These are phyloP conservation scores for Trifolium subterraneum DNA, from an alignment of 306 rosid species.

Conservation along the genomic window DNA sequence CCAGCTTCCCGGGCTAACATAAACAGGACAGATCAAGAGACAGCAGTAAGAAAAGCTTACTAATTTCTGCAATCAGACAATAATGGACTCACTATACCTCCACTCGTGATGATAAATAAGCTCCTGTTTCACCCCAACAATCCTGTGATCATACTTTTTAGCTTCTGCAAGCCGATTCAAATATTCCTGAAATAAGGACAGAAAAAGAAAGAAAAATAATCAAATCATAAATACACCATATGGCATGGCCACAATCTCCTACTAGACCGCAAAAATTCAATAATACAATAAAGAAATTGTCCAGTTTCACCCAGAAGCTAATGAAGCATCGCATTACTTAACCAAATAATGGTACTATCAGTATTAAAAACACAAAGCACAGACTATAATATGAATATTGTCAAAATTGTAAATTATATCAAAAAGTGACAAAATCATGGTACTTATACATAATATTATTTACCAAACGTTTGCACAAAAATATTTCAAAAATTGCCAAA, in stretches of 20 bases:
- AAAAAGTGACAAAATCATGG: neutral
- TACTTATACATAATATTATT: neutral
- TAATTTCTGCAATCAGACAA: conserved; percentile 32
- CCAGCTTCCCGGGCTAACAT: conserved; percentile 96
- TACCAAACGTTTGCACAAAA: neutral
- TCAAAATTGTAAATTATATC: neutral
- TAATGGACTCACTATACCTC: conserved; percentile 56
- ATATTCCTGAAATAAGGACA: conserved; percentile 60
- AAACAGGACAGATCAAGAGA: conserved; percentile 31
- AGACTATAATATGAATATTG: neutral
- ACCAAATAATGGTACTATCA: neutral
- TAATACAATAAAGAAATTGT: neutral
- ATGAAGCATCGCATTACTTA: neutral
- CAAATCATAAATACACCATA: conserved; percentile 34
- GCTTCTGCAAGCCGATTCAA: conserved; percentile 79
- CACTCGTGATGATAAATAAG: conserved; percentile 90
- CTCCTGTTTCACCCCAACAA: conserved; percentile 90
- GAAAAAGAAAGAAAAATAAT: neutral
- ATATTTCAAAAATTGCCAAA: neutral
- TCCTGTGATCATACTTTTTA: conserved; percentile 89
- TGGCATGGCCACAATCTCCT: conserved; percentile 25
- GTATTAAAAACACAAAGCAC: neutral
- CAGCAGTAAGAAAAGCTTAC: conserved; percentile 38
- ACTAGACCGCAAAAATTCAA: neutral
- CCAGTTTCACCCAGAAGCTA: conserved; percentile 19